phyloP scores from a whole-genome alignment of 306 rosid genomes.

The Nissolia schottii region DNA sequence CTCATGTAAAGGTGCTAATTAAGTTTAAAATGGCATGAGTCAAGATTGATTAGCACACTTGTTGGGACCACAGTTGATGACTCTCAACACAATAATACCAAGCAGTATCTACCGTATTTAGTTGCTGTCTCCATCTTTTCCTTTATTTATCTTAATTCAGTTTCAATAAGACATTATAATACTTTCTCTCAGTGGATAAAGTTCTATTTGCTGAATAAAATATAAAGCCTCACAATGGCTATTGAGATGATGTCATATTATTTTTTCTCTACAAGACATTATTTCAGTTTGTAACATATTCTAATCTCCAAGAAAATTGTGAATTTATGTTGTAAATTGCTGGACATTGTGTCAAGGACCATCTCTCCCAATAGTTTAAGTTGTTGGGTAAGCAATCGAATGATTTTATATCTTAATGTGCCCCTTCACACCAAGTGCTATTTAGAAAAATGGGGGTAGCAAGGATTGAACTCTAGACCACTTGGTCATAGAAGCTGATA shows the following conservation, averaged over 20 bases:
- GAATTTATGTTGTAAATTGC: background rate
- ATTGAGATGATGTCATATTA: background rate
- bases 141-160: slow-evolving; percentile 2
- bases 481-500: too few relatives aligned
- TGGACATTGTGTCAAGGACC: too few relatives aligned
- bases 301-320: slow-evolving; percentile 13
- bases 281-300: background rate
- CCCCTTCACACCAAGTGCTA: too few relatives aligned
- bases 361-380: too few relatives aligned
- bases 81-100: background rate
- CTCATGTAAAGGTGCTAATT: background rate
- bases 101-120: background rate
- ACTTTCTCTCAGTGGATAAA: background rate
- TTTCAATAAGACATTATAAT: background rate
- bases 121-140: slow-evolving; percentile 11
- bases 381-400: too few relatives aligned
- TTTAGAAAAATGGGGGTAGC: too few relatives aligned
- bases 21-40: slow-evolving; percentile 20
- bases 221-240: slow-evolving; percentile 14
- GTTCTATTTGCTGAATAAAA: slow-evolving; percentile 2
- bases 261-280: background rate
- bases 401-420: too few relatives aligned
- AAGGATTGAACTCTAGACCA: too few relatives aligned
- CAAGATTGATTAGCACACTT: slow-evolving; percentile 7
- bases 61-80: slow-evolving; percentile 22